Conservation (phyloP, 192 early-diverging fungal species). For the Coemansia sp. region DNA sequence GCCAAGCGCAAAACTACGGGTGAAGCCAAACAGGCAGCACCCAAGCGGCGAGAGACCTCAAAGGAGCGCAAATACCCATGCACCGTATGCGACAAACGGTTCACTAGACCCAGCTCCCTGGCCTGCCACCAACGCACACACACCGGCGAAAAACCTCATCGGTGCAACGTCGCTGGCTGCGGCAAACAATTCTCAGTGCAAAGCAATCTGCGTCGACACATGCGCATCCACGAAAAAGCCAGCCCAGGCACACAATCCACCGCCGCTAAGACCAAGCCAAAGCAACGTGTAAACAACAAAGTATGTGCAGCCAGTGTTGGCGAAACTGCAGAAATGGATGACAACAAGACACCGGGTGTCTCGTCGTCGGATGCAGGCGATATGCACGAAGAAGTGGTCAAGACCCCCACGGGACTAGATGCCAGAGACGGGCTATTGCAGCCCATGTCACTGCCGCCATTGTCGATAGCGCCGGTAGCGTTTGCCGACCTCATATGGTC, state of each 20-base stretch:
- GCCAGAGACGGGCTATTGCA: conserved; percentile 3
- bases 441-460: conserved; percentile 7
- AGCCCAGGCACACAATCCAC: not conserved
- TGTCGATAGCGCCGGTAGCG: conserved; percentile 3
- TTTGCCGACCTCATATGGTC: not conserved
- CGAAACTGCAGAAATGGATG: not conserved
- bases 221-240: conserved; percentile 46
- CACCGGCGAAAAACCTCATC: conserved; percentile 55
- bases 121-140: conserved; percentile 56
- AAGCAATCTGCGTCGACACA: conserved; percentile 50
- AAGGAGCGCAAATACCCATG: conserved; percentile 55
- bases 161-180: conserved; percentile 45
- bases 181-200: conserved; percentile 53
- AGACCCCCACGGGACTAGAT: not conserved
- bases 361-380: not conserved
- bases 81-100: conserved; percentile 42
- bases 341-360: not conserved
- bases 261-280: not conserved
- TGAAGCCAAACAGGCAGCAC: not conserved
- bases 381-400: not conserved
- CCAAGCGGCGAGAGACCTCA: conserved; percentile 18
- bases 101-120: conserved; percentile 46
- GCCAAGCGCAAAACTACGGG: not conserved
- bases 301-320: too few relatives aligned
- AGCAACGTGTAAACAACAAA: not conserved